Evolutionary conservation across 371 early-diverging fungal species (phyloP).

Genomic region (Actinomortierella ambigua): DNA sequence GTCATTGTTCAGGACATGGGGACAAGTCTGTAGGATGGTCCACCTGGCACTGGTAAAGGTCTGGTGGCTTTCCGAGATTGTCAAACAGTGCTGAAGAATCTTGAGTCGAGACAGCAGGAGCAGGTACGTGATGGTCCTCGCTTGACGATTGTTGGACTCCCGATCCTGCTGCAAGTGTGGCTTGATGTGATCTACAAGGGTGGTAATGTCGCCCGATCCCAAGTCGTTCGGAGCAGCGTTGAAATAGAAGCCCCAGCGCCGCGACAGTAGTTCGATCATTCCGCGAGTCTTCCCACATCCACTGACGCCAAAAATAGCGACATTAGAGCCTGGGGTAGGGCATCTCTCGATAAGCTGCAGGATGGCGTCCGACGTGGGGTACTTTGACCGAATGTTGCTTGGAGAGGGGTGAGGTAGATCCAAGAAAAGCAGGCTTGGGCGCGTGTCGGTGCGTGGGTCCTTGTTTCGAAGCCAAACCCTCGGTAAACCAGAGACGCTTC

Average conservation of each 20-base stretch:
- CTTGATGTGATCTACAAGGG: no score
- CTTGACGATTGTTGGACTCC: no score
- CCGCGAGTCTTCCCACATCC: slow-evolving; percentile 23
- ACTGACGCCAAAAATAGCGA: neutral
- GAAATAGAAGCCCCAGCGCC: slow-evolving; percentile 4
- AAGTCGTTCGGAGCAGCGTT: neutral
- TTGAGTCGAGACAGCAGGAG: slow-evolving; percentile 3
- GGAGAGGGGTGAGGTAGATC: slow-evolving; percentile 6
- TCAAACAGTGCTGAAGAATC: slow-evolving; percentile 5
- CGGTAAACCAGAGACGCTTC: slow-evolving; percentile 14
- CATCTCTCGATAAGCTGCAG: neutral
- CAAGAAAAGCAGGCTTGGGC: slow-evolving; percentile 5
- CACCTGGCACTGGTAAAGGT: slow-evolving; percentile 6
- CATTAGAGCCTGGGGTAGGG: neutral
- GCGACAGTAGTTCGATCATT: slow-evolving; percentile 10
- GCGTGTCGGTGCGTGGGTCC: neutral
- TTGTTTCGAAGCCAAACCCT: slow-evolving; percentile 16
- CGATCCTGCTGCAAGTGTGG: no score
- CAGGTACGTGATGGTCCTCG: slow-evolving; percentile 1
- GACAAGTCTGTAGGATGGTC: slow-evolving; percentile 3
- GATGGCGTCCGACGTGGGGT: neutral
- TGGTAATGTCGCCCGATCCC: no score
- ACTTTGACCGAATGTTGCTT: neutral
- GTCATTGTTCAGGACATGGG: slow-evolving; percentile 1
- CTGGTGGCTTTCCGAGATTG: neutral